A percentile compares a stretch with the other conserved stretches of the same genome.
Conservation (phyloP, 73 alveolate genomes). For the Paramecium tetraurelia region DNA sequence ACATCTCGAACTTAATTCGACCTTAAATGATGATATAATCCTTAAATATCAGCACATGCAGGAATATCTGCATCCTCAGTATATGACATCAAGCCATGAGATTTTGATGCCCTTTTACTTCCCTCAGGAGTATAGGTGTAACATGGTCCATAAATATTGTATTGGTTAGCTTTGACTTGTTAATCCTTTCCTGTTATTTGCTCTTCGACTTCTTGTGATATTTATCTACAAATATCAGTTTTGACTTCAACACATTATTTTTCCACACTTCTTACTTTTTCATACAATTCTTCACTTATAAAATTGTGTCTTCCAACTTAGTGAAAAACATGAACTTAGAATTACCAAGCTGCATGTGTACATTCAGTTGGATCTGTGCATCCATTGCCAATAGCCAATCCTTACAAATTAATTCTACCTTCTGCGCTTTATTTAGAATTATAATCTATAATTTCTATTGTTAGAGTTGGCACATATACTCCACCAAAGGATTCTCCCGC, state of each 20-base stretch:
- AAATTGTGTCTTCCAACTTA: background rate
- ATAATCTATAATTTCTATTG: slow-evolving; percentile 24
- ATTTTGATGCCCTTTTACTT: background rate
- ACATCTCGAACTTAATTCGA: background rate
- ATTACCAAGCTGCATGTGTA: background rate
- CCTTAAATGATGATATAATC: background rate
- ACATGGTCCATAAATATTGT: slow-evolving; percentile 11
- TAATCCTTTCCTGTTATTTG: background rate
- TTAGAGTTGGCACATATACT: slow-evolving; percentile 68
- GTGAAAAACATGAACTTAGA: background rate
- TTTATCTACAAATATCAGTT: background rate
- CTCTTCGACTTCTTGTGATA: background rate
- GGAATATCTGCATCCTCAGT: slow-evolving; percentile 18
- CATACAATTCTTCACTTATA: background rate
- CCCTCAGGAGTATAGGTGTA: slow-evolving; percentile 3
- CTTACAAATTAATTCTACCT: background rate
- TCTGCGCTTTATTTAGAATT: background rate
- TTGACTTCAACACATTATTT: background rate
- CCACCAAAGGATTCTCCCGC: slow-evolving; percentile 93
- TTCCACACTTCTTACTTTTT: background rate
- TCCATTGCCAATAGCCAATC: slow-evolving; percentile 59
- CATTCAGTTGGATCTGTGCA: slow-evolving; percentile 26
- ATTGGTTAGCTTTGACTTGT: background rate
- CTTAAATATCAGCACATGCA: slow-evolving; percentile 19
- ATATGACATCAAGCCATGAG: background rate